A percentile compares a stretch with the other conserved stretches of the same genome.
Evolutionary conservation across 148 eudicot species (phyloP).

Genomic region (Suaeda aralocaspica): DNA sequence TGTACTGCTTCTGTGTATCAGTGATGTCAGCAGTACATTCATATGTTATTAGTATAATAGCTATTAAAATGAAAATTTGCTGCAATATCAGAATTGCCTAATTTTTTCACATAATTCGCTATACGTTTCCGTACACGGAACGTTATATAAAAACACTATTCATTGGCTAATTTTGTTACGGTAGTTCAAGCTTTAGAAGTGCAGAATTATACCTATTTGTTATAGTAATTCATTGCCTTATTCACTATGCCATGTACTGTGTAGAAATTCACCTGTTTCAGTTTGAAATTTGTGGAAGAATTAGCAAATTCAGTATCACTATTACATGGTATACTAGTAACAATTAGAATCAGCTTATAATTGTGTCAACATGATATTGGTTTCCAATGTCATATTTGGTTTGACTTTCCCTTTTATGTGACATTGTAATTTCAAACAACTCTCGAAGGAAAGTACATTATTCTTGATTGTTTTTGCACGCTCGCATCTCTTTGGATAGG

Average conservation of each 20-base stretch:
- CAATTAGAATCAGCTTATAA: not conserved
- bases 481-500: constrained; percentile 4
- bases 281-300: too few species aligned
- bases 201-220: too few species aligned
- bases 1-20: not conserved
- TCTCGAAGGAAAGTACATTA: not conserved
- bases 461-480: not conserved
- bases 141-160: too few species aligned
- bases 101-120: too few species aligned
- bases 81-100: not conserved
- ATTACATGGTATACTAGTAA: not conserved
- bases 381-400: constrained; percentile 1
- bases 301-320: too few species aligned
- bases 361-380: not conserved
- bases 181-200: too few species aligned
- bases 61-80: not conserved
- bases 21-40: not conserved
- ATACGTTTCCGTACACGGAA: too few species aligned
- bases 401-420: not conserved
- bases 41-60: too few species aligned
- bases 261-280: too few species aligned
- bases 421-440: not conserved
- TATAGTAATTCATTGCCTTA: too few species aligned
- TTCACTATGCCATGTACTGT: too few species aligned
- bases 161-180: too few species aligned